Conservation (phyloP, 148 eudicot genomes). For the Cornus kousa region DNA sequence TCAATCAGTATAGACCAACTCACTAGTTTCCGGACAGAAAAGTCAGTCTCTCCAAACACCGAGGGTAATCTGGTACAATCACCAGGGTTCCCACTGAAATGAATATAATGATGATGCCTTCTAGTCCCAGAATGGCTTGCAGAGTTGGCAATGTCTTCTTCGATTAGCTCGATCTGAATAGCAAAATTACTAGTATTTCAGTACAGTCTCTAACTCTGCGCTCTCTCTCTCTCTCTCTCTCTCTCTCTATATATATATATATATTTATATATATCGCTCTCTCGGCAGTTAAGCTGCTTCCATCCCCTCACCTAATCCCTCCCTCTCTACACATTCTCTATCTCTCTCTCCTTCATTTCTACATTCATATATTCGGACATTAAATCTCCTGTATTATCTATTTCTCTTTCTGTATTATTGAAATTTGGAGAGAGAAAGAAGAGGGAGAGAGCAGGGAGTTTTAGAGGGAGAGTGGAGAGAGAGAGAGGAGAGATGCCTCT, state of each 20-base stretch:
- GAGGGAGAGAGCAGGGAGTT: neutral
- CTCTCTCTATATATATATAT: slow-evolving; percentile 8
- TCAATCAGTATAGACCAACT: neutral
- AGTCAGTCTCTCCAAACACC: neutral
- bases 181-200: neutral
- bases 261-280: slow-evolving; percentile 1
- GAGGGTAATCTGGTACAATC: neutral
- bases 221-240: neutral
- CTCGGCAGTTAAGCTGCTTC: slow-evolving; percentile 51
- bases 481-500: slow-evolving; percentile 60
- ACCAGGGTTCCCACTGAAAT: slow-evolving; percentile 2
- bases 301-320: slow-evolving; percentile 50
- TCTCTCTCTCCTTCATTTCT: neutral
- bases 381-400: neutral
- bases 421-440: slow-evolving; percentile 3
- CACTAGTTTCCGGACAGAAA: slow-evolving; percentile 3
- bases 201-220: neutral
- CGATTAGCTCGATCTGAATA: neutral
- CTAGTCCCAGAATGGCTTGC: slow-evolving; percentile 31
- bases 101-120: neutral
- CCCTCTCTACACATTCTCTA: slow-evolving; percentile 18
- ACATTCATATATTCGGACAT: slow-evolving; percentile 13
- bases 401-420: neutral
- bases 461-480: neutral
- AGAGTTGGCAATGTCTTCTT: slow-evolving; percentile 43